phyloP scores from a whole-genome alignment of 2,329 filamentous ascomycete genomes.

The Didymella lethalis region DNA sequence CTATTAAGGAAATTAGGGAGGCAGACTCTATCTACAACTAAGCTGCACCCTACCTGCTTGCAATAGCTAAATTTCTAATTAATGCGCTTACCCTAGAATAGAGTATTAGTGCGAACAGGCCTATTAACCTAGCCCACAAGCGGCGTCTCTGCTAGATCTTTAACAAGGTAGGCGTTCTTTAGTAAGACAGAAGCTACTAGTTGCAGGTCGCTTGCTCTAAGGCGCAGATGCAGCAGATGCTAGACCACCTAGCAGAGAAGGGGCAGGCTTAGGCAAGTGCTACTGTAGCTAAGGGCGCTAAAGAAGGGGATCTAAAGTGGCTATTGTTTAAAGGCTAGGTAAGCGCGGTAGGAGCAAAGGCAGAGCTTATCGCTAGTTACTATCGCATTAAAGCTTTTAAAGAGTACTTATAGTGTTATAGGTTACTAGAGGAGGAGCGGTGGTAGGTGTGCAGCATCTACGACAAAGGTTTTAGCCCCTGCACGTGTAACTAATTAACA shows the following conservation, averaged over 20 bases:
- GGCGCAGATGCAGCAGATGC: slow-evolving; percentile 11
- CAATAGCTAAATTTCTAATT: slow-evolving; percentile 6
- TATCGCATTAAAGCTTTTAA: slow-evolving; percentile 10
- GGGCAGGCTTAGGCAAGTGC: slow-evolving; percentile 8
- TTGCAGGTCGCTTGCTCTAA: slow-evolving; percentile 11
- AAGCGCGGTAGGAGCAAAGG: slow-evolving; percentile 3
- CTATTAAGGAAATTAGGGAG: background rate
- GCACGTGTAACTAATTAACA: slow-evolving; percentile 1
- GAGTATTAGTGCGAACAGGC: slow-evolving; percentile 11
- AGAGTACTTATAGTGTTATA: slow-evolving; percentile 2
- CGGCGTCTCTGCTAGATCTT: slow-evolving; percentile 12
- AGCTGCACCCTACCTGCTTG: slow-evolving; percentile 10
- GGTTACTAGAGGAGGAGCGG: slow-evolving; percentile 5
- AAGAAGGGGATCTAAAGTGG: slow-evolving; percentile 16
- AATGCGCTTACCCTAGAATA: slow-evolving; percentile 9
- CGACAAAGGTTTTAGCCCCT: slow-evolving; percentile 10
- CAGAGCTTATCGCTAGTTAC: slow-evolving; percentile 11
- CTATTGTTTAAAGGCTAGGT: slow-evolving; percentile 4
- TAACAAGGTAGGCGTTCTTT: slow-evolving; percentile 10
- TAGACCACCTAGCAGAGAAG: slow-evolving; percentile 18
- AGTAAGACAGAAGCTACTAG: slow-evolving; percentile 2
- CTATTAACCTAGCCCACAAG: slow-evolving; percentile 10
- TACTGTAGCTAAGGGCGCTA: slow-evolving; percentile 2
- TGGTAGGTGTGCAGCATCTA: slow-evolving; percentile 12
- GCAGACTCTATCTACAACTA: slow-evolving; percentile 10